Evolutionary conservation across 2,329 filamentous ascomycete genomes (phyloP), one percentile per base, ranked within the genome.

Genomic region (Penicillium janthinellum): DNA sequence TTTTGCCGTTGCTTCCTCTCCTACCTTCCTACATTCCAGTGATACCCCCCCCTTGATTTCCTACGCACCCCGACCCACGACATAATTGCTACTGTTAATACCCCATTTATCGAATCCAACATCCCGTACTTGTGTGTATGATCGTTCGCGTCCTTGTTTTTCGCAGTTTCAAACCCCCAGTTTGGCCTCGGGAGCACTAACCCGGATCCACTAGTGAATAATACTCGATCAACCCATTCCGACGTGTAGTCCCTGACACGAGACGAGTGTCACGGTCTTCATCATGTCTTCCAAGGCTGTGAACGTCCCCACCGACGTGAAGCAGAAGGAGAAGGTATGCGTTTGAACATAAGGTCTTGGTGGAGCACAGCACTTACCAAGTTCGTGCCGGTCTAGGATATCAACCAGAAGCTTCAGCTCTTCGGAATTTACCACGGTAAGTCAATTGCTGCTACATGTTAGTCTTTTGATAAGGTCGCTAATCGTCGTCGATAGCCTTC

Each of bases 401-500:
- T 98, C 79, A 95, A 95, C 79, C 87, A 88, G 75, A 99, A 99
- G 83, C 88, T 99, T 54, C 93, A 97, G 79, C 79, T 98, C 39
- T 99, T 96, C 72, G 95, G 94, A 72, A 97, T 98, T 77, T 86
- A 88, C 78, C 81, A 84, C 67, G 85, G 85, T 88, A 64, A 62
- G 65, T 58, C 67, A 63, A 55, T 50, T 7, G 7, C 14, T 41
- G 25, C 38, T n/a, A 8, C 6, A 4, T 35, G 10, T 11, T 35
- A n/a, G 28, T 15, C 25, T 28, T 3, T 22, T 12, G 35, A 49
- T 2, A 12, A n/a, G 17, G 39, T 28, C 14, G 42, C 56, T 58
- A 39, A 58, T 6, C 39, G 4, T 42, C 28, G 11, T 8, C 28
- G n/a, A 79, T 76, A 82, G 94, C 92, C 54, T 97, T 98, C 77